Conservation (phyloP, 345 rosid genomes). For the Citrus mangshanensis region DNA sequence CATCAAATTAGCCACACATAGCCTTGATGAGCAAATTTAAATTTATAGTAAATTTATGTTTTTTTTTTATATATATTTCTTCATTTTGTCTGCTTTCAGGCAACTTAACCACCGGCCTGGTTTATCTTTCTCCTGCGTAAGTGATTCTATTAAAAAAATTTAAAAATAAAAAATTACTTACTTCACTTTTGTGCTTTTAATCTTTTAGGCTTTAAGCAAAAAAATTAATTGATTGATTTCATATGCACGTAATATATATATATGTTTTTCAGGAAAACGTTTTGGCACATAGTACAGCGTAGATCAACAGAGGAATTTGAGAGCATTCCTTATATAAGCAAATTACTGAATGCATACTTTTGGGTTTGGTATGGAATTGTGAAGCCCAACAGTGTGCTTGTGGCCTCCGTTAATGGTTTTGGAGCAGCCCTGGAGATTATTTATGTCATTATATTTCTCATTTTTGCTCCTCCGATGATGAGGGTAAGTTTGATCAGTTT, state of each 20-base stretch:
- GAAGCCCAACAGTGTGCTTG: slow-evolving; percentile 63
- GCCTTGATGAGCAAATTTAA: background rate
- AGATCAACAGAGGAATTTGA: slow-evolving; percentile 79
- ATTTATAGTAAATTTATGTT: too few relatives aligned
- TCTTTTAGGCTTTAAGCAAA: too few relatives aligned
- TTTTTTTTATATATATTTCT: background rate
- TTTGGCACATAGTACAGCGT: slow-evolving; percentile 60
- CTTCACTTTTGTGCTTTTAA: background rate
- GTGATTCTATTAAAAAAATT: slow-evolving; percentile 4
- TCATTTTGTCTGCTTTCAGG: slow-evolving; percentile 36
- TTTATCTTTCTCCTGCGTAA: slow-evolving; percentile 77
- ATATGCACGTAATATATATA: background rate
- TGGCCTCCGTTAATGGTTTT: slow-evolving; percentile 78
- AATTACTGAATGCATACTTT: slow-evolving; percentile 51
- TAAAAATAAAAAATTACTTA: background rate
- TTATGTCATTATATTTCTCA: slow-evolving; percentile 52
- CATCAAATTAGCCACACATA: background rate
- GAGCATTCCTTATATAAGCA: slow-evolving; percentile 63
- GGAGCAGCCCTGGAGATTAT: slow-evolving; percentile 54
- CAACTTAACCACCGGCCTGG: slow-evolving; percentile 63
- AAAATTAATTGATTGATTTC: background rate
- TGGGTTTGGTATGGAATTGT: slow-evolving; percentile 79
- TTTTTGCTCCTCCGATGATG: slow-evolving; percentile 51
- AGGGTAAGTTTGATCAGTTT: slow-evolving; percentile 26
- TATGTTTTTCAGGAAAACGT: slow-evolving; percentile 44